Percentiles rank a stretch among this genome's conserved stretches.
Conservation (phyloP, 441 rosid species). For the Pelargonium exstipulatum region DNA sequence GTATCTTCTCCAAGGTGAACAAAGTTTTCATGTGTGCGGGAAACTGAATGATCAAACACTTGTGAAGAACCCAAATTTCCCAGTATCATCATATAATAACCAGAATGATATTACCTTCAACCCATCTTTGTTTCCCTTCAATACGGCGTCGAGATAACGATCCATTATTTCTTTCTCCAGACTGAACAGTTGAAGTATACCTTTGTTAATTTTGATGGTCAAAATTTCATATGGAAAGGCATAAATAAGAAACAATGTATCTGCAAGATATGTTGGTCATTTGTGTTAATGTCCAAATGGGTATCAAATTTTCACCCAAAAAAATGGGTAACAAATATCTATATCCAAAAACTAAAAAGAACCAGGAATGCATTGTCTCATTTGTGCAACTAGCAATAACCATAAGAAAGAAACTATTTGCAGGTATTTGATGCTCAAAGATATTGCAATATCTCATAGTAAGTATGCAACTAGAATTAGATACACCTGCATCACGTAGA, state of each 20-base stretch:
- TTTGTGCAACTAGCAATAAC: background rate
- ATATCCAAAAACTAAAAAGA: background rate
- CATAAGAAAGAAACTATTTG: background rate
- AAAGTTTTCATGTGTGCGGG: too few relatives aligned
- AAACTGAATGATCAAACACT: too few relatives aligned
- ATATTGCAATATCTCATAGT: background rate
- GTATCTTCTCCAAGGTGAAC: too few relatives aligned
- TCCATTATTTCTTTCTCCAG: slow-evolving; percentile 90
- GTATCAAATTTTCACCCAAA: too few relatives aligned
- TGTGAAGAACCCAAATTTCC: too few relatives aligned
- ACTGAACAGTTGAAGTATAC: slow-evolving; percentile 39
- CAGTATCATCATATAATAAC: too few relatives aligned
- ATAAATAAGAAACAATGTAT: background rate
- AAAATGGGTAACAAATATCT: background rate
- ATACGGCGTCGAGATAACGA: slow-evolving; percentile 77
- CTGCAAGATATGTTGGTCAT: background rate
- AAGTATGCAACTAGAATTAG: background rate
- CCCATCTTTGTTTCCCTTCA: slow-evolving; percentile 93
- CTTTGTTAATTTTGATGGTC: background rate
- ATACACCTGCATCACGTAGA: background rate
- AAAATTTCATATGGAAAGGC: background rate
- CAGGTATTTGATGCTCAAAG: background rate
- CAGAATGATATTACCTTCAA: slow-evolving; percentile 52
- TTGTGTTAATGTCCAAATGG: background rate
- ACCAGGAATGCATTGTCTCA: background rate